Conservation (phyloP, 768 basidiomycete species). For the Mycena alexandri region DNA sequence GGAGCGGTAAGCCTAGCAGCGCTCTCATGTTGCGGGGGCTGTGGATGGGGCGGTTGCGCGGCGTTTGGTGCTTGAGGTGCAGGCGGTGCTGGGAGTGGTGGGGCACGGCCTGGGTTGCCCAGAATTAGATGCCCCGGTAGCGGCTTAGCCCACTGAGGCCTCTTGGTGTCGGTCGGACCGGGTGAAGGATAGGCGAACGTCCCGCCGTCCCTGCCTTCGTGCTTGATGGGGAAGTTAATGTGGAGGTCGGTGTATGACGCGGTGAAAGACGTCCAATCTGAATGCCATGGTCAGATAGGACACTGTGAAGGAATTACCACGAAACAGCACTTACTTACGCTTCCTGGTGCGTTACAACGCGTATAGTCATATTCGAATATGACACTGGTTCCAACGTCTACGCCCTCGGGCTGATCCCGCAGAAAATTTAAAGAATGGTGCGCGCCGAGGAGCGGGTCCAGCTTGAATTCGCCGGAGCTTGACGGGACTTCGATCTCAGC, state of each 20-base stretch:
- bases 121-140: constrained; percentile 22
- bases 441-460: constrained; percentile 17
- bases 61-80: not conserved
- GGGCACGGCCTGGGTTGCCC: constrained; percentile 9
- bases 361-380: constrained; percentile 22
- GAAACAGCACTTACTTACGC: not conserved
- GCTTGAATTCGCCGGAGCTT: not conserved
- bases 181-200: constrained; percentile 10
- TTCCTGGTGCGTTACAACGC: constrained; percentile 8
- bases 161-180: not conserved
- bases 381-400: not conserved
- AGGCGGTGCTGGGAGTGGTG: not conserved
- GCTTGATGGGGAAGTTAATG: constrained; percentile 4
- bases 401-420: not conserved
- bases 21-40: too few species aligned
- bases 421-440: constrained; percentile 21
- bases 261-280: constrained; percentile 10
- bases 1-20: too few species aligned
- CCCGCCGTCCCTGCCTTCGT: not conserved
- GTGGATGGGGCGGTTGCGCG: too few species aligned
- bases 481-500: constrained; percentile 11
- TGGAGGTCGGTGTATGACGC: not conserved
- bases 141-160: not conserved
- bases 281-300: not conserved
- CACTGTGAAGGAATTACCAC: too few species aligned